Evolutionary conservation across 2,329 filamentous ascomycete species (phyloP), one percentile per base, ranked within the genome.

Genomic region (Neonectria sp.): DNA sequence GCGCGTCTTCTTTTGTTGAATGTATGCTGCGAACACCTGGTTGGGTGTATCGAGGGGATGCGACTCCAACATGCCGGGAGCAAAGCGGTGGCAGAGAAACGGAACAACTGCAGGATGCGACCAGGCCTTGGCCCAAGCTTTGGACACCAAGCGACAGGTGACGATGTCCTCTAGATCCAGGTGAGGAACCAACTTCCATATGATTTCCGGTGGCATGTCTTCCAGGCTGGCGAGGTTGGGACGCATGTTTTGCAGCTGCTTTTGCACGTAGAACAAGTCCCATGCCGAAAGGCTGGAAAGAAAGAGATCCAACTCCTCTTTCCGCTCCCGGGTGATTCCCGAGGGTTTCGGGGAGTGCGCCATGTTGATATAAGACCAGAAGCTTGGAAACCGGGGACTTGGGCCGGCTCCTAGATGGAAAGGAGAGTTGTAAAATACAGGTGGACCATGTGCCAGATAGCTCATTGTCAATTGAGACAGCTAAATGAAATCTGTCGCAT

Each of bases 171-270:
- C 56, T 6, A 79, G 48, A 0, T 61, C 52, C 15, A 80, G 69
- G 15, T 74, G 59, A 0, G 60, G 59, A 13, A 72, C 62, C 25
- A 80, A 64, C 6, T 61, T 15, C 13, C 70, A 74, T 13, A 80
- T 40, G 11, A 80, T 53, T 55, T 80, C 79, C 5, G 56, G 52
- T 1, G 79, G 78, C 0, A 80, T 69, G 37, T 78, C 69, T 2
- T 69, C 64, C 1, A 80, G 61, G n/a, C 72, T 61, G 3, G 77
- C 60, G 2, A 79, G 62, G 6, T 52, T 53, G 45, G 77, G 56
- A 3, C 49, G 55, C 29, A 65, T 63, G 1, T 55, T n/a, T 9
- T 67, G 67, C 12, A 77, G 35, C 31, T 57, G 67, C 29, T 63
- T 45, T 8, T 75, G 71, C n/a, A 79, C 62, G 37, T 76, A 76